Percentiles rank a stretch among this genome's conserved stretches.
Conservation (phyloP, 768 basidiomycete genomes). For the Polyporus arcularius region DNA sequence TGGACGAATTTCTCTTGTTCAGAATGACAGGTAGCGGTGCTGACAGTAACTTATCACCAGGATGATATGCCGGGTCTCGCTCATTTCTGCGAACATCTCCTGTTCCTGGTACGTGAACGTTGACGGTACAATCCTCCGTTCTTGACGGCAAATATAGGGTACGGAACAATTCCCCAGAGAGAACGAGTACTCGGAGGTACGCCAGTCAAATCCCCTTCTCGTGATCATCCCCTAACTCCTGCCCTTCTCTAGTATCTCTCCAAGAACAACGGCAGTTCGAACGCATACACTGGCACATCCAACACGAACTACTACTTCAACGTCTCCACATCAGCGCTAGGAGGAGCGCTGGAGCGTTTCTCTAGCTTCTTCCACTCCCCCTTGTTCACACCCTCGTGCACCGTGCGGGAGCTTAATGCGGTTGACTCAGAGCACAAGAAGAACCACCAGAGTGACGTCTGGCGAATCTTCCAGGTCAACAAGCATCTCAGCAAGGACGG, state of each 20-base stretch:
- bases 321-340: conserved; percentile 62
- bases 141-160: conserved; percentile 47
- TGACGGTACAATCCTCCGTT: not conserved
- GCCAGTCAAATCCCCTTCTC: conserved; percentile 12
- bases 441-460: conserved; percentile 87
- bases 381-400: conserved; percentile 83
- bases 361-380: conserved; percentile 93
- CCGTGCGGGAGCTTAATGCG: conserved; percentile 87
- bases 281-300: conserved; percentile 90
- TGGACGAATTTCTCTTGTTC: not conserved
- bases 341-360: conserved; percentile 75
- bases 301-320: conserved; percentile 91
- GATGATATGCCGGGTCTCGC: conserved; percentile 91
- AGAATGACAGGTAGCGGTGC: not conserved
- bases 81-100: conserved; percentile 93
- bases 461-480: conserved; percentile 94
- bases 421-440: conserved; percentile 98
- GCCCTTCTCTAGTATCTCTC: conserved; percentile 59
- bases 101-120: conserved; percentile 79
- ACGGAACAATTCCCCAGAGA: conserved; percentile 85
- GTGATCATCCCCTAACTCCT: not conserved
- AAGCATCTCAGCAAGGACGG: conserved; percentile 80
- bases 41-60: conserved; percentile 34
- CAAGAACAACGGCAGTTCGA: conserved; percentile 84
- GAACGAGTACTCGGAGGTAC: conserved; percentile 90